Evolutionary conservation across 192 early-diverging fungal species (phyloP), one percentile per base, ranked within the genome.

Genomic region (Backusella circina): DNA sequence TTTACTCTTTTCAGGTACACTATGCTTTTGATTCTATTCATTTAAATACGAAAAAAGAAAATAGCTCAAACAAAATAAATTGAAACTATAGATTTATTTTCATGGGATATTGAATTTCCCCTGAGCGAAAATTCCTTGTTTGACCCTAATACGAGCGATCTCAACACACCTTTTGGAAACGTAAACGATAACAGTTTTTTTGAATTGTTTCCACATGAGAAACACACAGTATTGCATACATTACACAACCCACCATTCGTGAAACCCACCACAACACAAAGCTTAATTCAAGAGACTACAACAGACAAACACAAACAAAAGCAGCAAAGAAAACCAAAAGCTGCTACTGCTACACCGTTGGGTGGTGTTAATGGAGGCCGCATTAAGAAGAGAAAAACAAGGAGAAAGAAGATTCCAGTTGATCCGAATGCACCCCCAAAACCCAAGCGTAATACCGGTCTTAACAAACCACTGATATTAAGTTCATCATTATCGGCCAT

Each of bases 401-500:
- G 28, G 37, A 70, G 39, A 41, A 77, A 72, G 70, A 71, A 71
- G 47, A 31, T 64, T 38, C 54, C 36, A 41, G 26, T 70, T 47
- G 76, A 77, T 65, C 76, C 76, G 32, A 74, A 75, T 54, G 84
- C 80, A 10, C 71, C 73, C 23, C 75, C 80, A 26, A 83, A 84
- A 76, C 75, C 85, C 23, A 83, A 82, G 44, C 33, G 77, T 37
- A 83, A 80, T 13, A 86, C 78, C 13, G 85, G 87, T 7, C 76
- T 88, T 38, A 84, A 85, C 61, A 85, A 87, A 54, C 78, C 83
- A 3, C 31, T 89, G 26, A 70, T 90, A 31, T 73, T 90, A 65
- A 84, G 84, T 16, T 26, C 77, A 16, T 57, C 69, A 13, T 75
- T 90, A 28, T 72, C 81, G 2, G 74, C 67, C 8, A 77, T 90